Conservation (phyloP, 78 protist genomes). For the Chrysochromulina tobinii region DNA sequence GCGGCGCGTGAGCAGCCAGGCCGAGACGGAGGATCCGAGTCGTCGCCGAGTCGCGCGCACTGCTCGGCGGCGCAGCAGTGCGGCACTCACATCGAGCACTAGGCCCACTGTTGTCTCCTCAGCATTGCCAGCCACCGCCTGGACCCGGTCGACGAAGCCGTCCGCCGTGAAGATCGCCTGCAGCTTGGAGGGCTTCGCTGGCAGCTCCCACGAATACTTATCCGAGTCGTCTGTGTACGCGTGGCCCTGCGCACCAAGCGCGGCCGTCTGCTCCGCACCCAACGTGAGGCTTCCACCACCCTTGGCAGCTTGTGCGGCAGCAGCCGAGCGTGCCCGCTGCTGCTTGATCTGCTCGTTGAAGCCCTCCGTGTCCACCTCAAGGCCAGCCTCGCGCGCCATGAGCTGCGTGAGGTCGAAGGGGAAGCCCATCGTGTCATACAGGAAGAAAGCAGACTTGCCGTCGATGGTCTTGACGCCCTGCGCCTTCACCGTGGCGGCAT, state of each 20-base stretch:
- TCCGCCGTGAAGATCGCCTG: conserved; percentile 75
- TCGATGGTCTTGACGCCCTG: conserved; percentile 21
- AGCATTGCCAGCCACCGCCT: neutral
- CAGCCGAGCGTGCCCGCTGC: conserved; percentile 53
- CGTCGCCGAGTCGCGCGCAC: conserved; percentile 55
- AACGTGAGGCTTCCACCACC: conserved; percentile 36
- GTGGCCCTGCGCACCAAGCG: conserved; percentile 39
- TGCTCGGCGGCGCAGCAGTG: neutral
- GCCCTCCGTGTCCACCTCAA: conserved; percentile 74
- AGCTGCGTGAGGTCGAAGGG: conserved; percentile 91
- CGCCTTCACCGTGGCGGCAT: neutral
- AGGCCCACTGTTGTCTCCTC: neutral
- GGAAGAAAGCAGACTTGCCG: conserved; percentile 76
- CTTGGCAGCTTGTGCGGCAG: neutral
- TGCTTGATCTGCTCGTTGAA: conserved; percentile 56
- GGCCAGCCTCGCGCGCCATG: conserved; percentile 90
- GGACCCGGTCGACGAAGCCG: conserved; percentile 57
- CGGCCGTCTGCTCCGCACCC: conserved; percentile 49
- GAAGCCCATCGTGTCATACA: conserved; percentile 93
- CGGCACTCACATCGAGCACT: neutral
- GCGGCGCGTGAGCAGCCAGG: no score
- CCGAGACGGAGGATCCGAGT: neutral
- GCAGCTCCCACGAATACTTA: conserved; percentile 58
- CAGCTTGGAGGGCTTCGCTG: conserved; percentile 41
- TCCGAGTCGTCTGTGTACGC: conserved; percentile 79